phyloP scores from a whole-genome alignment of 257 asterid species.

The Jacaranda copaia region DNA sequence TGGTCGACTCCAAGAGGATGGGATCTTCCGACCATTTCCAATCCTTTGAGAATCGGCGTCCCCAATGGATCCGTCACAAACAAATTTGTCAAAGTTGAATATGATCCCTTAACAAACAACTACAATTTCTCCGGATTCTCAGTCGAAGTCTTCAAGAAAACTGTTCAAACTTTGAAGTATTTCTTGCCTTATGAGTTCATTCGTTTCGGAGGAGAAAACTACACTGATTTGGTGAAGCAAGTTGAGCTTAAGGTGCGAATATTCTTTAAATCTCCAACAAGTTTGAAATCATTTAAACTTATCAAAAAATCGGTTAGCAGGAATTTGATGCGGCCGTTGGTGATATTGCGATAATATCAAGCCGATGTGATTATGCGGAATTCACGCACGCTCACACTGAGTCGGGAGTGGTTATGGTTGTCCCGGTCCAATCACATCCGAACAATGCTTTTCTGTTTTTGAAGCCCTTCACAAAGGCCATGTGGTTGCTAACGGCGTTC shows the following conservation, averaged over 20 bases:
- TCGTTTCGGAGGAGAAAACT: slow-evolving; percentile 37
- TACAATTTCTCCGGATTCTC: slow-evolving; percentile 43
- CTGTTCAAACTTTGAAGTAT: slow-evolving; percentile 31
- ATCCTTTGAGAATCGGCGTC: slow-evolving; percentile 46
- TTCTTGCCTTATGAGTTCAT: slow-evolving; percentile 24
- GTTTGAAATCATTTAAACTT: background rate
- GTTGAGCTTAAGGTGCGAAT: slow-evolving; percentile 41
- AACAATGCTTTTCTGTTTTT: slow-evolving; percentile 47
- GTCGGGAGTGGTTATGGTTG: slow-evolving; percentile 53
- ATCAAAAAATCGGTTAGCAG: slow-evolving; percentile 12
- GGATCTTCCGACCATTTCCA: slow-evolving; percentile 38
- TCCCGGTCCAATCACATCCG: slow-evolving; percentile 36
- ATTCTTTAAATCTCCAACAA: background rate
- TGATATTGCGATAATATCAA: slow-evolving; percentile 45
- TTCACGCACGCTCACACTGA: slow-evolving; percentile 55
- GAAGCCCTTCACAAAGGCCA: slow-evolving; percentile 54
- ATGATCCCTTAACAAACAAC: slow-evolving; percentile 1
- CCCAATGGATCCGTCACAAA: slow-evolving; percentile 34
- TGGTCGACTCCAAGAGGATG: slow-evolving; percentile 46
- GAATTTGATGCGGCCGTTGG: slow-evolving; percentile 55
- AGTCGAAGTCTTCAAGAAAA: slow-evolving; percentile 40
- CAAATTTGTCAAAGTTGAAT: slow-evolving; percentile 43
- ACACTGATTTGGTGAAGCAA: slow-evolving; percentile 42
- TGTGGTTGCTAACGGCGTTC: slow-evolving; percentile 47
- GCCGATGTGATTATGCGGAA: slow-evolving; percentile 43